These are phyloP conservation scores for Setaria viridis DNA, from an alignment of 202 grass and related monocot species.

Conservation along the genomic window DNA sequence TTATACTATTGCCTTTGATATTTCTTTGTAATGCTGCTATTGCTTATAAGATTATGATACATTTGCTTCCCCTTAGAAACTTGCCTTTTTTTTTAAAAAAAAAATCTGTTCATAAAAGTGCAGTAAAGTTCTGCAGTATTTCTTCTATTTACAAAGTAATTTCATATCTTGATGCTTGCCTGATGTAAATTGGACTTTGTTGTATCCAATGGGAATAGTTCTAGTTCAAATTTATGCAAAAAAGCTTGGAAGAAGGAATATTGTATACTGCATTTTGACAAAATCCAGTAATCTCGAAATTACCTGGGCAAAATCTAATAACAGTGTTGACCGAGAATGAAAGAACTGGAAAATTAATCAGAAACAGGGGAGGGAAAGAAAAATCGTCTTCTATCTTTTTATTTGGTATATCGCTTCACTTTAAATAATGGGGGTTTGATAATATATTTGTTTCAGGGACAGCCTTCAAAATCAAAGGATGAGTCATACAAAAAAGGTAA, in stretches of 20 bases:
- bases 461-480: conserved; percentile 78
- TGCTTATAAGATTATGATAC: not conserved
- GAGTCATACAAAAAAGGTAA: conserved; percentile 78
- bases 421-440: conserved; percentile 11
- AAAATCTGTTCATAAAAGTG: conserved; percentile 10
- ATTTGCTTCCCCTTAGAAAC: conserved; percentile 7
- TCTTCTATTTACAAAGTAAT: conserved; percentile 16
- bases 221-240: not conserved
- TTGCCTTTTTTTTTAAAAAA: conserved; percentile 2
- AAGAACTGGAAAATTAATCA: not conserved
- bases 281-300: not conserved
- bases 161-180: not conserved
- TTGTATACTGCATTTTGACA: not conserved
- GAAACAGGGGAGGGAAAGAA: not conserved
- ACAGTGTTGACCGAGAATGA: not conserved
- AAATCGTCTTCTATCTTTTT: not conserved
- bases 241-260: not conserved
- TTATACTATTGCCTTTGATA: conserved; percentile 8
- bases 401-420: not conserved
- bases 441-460: conserved; percentile 69
- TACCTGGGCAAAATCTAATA: not conserved
- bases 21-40: conserved; percentile 9
- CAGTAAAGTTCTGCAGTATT: conserved; percentile 12
- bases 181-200: conserved; percentile 23
- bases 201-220: conserved; percentile 20